phyloP scores from a whole-genome alignment of 352 stramenopile genomes.

The Phytophthora boehmeriae region DNA sequence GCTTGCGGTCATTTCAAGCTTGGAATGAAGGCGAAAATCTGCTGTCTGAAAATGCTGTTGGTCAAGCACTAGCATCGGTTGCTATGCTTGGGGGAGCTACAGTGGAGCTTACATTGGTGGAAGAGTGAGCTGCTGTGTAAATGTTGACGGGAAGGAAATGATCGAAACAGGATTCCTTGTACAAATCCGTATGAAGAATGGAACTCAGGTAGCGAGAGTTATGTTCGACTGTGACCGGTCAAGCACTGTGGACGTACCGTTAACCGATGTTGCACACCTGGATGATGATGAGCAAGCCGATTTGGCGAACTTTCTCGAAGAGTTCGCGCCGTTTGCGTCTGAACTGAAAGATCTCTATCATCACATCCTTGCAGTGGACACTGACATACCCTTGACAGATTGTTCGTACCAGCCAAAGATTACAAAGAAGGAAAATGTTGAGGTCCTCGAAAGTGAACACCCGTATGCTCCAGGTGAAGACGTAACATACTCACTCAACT shows the following conservation, averaged over 20 bases:
- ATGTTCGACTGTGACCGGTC: slow-evolving; percentile 72
- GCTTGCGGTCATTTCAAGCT: slow-evolving; percentile 14
- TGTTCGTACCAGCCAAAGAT: slow-evolving; percentile 49
- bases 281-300: slow-evolving; percentile 51
- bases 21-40: neutral
- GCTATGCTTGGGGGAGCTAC: slow-evolving; percentile 64
- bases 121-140: slow-evolving; percentile 75
- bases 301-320: slow-evolving; percentile 45
- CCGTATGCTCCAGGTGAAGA: slow-evolving; percentile 71
- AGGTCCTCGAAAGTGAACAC: slow-evolving; percentile 82
- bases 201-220: slow-evolving; percentile 49
- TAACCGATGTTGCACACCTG: slow-evolving; percentile 53
- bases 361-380: slow-evolving; percentile 30
- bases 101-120: slow-evolving; percentile 53
- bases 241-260: slow-evolving; percentile 57
- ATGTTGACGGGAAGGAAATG: slow-evolving; percentile 74
- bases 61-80: slow-evolving; percentile 44
- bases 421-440: slow-evolving; percentile 68
- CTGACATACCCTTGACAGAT: neutral
- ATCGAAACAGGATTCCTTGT: slow-evolving; percentile 74
- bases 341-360: slow-evolving; percentile 37
- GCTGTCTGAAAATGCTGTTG: slow-evolving; percentile 17
- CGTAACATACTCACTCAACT: slow-evolving; percentile 63
- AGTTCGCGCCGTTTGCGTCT: slow-evolving; percentile 35
- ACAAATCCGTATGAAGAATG: slow-evolving; percentile 50